phyloP scores from a whole-genome alignment of 2,329 filamentous ascomycete genomes.

The Penicillium sp. region DNA sequence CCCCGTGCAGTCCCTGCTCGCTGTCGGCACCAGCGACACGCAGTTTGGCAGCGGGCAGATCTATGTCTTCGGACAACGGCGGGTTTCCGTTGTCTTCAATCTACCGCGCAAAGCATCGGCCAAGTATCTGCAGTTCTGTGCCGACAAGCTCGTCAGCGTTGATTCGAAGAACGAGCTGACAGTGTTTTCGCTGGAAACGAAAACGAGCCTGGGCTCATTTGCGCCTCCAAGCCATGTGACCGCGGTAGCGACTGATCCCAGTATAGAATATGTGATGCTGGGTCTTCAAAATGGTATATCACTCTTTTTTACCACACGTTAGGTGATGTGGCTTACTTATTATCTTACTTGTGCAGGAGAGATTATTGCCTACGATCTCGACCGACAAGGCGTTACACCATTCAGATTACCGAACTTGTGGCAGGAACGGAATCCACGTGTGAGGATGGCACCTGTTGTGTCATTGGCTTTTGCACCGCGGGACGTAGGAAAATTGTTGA shows the following conservation, averaged over 20 bases:
- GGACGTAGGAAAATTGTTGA: conserved; percentile 85
- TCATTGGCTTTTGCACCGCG: conserved; percentile 81
- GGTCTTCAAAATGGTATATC: conserved; percentile 65
- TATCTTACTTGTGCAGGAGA: conserved; percentile 53
- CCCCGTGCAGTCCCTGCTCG: conserved; percentile 86
- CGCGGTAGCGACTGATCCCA: conserved; percentile 75
- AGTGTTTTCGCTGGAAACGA: conserved; percentile 75
- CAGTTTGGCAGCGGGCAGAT: conserved; percentile 82
- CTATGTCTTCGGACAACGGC: conserved; percentile 78
- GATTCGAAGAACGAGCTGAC: conserved; percentile 82
- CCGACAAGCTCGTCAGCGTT: conserved; percentile 77
- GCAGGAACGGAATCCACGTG: conserved; percentile 66
- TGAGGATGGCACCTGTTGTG: conserved; percentile 63
- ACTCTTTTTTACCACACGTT: not conserved
- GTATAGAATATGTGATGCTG: conserved; percentile 88
- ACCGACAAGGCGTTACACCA: conserved; percentile 69
- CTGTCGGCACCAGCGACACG: conserved; percentile 83
- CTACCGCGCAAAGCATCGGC: conserved; percentile 71
- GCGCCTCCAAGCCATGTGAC: conserved; percentile 73
- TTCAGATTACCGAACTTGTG: conserved; percentile 87
- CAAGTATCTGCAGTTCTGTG: conserved; percentile 75
- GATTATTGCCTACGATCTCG: conserved; percentile 87
- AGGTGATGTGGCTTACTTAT: not conserved
- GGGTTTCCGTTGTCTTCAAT: conserved; percentile 71
- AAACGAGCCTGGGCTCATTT: conserved; percentile 63